Conservation (phyloP, 2,329 filamentous ascomycete species). For the Colletotrichum gigasporum region DNA sequence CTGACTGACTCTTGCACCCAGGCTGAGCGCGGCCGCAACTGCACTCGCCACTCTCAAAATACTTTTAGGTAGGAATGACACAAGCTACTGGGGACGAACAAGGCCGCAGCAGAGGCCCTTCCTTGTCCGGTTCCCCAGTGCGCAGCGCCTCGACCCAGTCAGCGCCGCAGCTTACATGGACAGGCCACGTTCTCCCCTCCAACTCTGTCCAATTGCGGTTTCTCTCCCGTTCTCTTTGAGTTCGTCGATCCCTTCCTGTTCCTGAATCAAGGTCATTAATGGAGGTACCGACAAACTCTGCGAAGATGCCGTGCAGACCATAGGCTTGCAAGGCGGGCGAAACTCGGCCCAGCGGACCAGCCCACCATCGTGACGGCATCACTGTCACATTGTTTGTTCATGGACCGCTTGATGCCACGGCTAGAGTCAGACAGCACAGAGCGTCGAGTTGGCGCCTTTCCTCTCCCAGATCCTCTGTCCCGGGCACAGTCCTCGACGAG, state of each 20-base stretch:
- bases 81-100: not conserved
- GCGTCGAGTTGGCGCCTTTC: not conserved
- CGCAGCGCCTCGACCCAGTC: not conserved
- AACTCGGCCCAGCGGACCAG: not conserved
- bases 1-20: not conserved
- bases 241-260: conserved; percentile 21
- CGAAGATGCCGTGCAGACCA: not conserved
- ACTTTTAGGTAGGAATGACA: not conserved
- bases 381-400: not conserved
- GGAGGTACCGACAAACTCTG: not conserved
- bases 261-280: not conserved
- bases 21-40: not conserved
- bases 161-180: not conserved
- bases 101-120: not conserved
- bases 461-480: not conserved
- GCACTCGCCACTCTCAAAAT: not conserved
- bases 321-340: not conserved
- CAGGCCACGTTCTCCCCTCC: not conserved
- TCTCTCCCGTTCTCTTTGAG: not conserved
- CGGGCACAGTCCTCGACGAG: not conserved
- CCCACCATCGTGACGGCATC: conserved; percentile 8
- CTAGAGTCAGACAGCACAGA: not conserved
- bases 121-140: not conserved
- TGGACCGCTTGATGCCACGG: not conserved
- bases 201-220: not conserved